phyloP scores from a whole-genome alignment of 1,284 basidiomycete genomes.

The Sporisorium exsertum region DNA sequence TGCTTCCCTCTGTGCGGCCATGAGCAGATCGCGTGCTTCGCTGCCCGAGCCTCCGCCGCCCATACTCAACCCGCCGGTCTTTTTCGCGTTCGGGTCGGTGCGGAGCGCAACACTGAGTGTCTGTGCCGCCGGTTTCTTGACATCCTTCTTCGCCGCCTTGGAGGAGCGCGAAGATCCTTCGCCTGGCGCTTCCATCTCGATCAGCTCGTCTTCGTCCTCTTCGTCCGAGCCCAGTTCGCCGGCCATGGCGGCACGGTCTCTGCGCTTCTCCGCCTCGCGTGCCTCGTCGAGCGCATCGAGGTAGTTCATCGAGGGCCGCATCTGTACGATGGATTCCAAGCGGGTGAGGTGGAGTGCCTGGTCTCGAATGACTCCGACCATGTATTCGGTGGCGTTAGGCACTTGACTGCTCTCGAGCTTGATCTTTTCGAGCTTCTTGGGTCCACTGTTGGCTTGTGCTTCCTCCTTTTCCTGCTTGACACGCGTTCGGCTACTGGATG shows the following conservation, averaged over 20 bases:
- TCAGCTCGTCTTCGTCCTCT: constrained; percentile 53
- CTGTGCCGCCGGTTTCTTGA: constrained; percentile 47
- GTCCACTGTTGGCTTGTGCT: constrained; percentile 19
- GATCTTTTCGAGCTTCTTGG: constrained; percentile 61
- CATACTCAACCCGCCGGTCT: constrained; percentile 33
- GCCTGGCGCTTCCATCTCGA: constrained; percentile 47
- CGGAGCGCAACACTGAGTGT: constrained; percentile 62
- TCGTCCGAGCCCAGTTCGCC: constrained; percentile 52
- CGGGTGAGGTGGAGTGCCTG: constrained; percentile 65
- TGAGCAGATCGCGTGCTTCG: constrained; percentile 51
- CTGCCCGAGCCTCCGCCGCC: constrained; percentile 33
- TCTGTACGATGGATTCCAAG: constrained; percentile 59
- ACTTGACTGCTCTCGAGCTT: constrained; percentile 61
- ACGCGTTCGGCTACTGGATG: constrained; percentile 22
- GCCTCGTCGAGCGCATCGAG: constrained; percentile 63
- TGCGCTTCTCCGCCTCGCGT: constrained; percentile 52
- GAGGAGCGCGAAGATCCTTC: constrained; percentile 36
- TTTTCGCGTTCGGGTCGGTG: constrained; percentile 37
- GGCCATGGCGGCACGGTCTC: constrained; percentile 51
- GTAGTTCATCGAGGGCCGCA: constrained; percentile 68
- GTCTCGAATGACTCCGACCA: constrained; percentile 64
- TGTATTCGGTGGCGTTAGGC: constrained; percentile 65
- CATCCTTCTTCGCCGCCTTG: constrained; percentile 39
- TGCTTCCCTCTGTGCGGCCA: constrained; percentile 61
- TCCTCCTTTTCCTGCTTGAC: constrained; percentile 50